Percentiles rank a stretch among this genome's conserved stretches.
phyloP scores from a whole-genome alignment of 495 filamentous ascomycete genomes.

The Zalerion maritima region DNA sequence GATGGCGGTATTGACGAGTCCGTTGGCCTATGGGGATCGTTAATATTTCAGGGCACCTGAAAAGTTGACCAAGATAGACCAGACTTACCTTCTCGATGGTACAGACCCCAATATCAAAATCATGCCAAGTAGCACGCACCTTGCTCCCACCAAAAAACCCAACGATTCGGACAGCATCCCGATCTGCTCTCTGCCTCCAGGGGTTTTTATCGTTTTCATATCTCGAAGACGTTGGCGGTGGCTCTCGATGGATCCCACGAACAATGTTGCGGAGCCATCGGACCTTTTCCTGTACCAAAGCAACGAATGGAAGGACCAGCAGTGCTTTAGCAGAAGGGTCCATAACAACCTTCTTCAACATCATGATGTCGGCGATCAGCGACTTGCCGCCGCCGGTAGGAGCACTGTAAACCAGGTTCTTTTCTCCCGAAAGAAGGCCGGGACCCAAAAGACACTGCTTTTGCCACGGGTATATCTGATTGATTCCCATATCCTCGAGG shows the following conservation, averaged over 20 bases:
- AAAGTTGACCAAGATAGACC: slow-evolving; percentile 1
- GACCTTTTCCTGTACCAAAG: slow-evolving; percentile 71
- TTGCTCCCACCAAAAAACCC: slow-evolving; percentile 66
- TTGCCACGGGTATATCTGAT: slow-evolving; percentile 68
- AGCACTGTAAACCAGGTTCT: slow-evolving; percentile 70
- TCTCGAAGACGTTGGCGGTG: slow-evolving; percentile 6
- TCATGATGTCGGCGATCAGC: slow-evolving; percentile 59
- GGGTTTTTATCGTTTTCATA: slow-evolving; percentile 11
- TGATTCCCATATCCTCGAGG: slow-evolving; percentile 48
- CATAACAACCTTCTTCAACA: slow-evolving; percentile 57
- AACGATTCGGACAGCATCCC: slow-evolving; percentile 43
- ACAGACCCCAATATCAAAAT: slow-evolving; percentile 68
- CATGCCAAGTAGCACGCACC: slow-evolving; percentile 48
- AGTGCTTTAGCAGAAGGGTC: slow-evolving; percentile 54
- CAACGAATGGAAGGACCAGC: slow-evolving; percentile 68
- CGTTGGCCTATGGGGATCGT: slow-evolving; percentile 46
- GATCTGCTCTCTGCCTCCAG: slow-evolving; percentile 29
- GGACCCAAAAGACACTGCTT: slow-evolving; percentile 58
- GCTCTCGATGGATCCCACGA: slow-evolving; percentile 41
- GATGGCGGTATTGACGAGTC: slow-evolving; percentile 61
- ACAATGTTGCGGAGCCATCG: slow-evolving; percentile 61
- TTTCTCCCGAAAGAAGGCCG: slow-evolving; percentile 49
- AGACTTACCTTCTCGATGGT: slow-evolving; percentile 64
- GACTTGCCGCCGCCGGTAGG: slow-evolving; percentile 76
- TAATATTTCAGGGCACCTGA: slow-evolving; percentile 3